phyloP scores from a whole-genome alignment of 805 yeast species.

The Starmera pachycereana region DNA sequence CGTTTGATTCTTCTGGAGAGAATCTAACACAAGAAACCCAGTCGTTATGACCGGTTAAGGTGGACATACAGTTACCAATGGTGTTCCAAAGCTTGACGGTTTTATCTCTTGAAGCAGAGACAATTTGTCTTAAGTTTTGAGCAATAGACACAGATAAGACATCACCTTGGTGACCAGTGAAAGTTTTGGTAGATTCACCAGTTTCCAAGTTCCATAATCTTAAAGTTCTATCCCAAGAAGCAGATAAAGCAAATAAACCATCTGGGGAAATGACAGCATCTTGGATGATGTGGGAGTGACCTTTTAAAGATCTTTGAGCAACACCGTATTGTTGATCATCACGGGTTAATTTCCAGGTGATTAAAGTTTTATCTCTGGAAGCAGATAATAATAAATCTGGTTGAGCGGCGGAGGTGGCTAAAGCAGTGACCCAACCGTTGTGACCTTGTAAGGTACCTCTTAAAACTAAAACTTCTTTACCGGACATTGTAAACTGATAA shows the following conservation, averaged over 20 bases:
- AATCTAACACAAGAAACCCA: conserved; percentile 98
- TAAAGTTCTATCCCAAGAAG: conserved; percentile 99
- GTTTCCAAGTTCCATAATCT: conserved; percentile 96
- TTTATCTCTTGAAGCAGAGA: conserved; percentile 98
- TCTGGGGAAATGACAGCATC: conserved; percentile 97
- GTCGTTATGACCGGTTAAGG: conserved; percentile 93
- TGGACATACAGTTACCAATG: conserved; percentile 92
- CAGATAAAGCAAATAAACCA: conserved; percentile 95
- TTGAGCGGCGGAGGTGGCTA: conserved; percentile 96
- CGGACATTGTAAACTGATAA: conserved; percentile 40
- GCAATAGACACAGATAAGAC: conserved; percentile 96
- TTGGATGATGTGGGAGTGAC: conserved; percentile 98
- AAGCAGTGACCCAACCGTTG: conserved; percentile 96
- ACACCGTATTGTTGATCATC: conserved; percentile 97
- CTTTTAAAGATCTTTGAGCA: conserved; percentile 93
- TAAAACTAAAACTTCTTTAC: conserved; percentile 94
- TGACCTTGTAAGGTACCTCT: conserved; percentile 99
- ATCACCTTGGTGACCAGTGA: conserved; percentile 96
- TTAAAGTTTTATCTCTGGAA: conserved; percentile 97
- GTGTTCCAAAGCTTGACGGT: conserved; percentile 99
- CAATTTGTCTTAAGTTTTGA: conserved; percentile 93
- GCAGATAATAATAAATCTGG: conserved; percentile 97
- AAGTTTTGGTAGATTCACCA: conserved; percentile 90
- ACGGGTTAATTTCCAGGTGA: conserved; percentile 95
- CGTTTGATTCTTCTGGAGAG: conserved; percentile 74